A percentile compares a stretch with the other conserved stretches of the same genome.
phyloP scores from a whole-genome alignment of 2,329 filamentous ascomycete genomes.

The Xylariaceae sp. region DNA sequence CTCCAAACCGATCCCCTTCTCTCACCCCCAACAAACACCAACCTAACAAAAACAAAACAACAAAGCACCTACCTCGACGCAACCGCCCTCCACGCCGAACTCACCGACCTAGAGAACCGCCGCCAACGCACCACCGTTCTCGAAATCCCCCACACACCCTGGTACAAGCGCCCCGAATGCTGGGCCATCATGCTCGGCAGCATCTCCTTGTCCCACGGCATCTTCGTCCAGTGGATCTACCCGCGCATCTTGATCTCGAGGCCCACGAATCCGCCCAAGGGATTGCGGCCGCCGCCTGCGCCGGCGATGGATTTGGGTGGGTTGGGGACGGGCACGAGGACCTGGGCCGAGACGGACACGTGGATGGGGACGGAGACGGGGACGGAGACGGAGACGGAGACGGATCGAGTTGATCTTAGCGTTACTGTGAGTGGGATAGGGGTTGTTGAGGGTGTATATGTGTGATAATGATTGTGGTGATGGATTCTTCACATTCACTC shows the following conservation, averaged over 20 bases:
- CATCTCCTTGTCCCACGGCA: not conserved
- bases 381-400: too few relatives aligned
- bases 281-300: not conserved
- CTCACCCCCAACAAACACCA: not conserved
- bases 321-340: too few relatives aligned
- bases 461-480: too few relatives aligned
- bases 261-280: not conserved
- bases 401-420: too few relatives aligned
- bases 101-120: conserved; percentile 1
- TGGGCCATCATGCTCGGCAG: conserved; percentile 11
- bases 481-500: too few relatives aligned
- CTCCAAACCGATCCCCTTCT: too few relatives aligned
- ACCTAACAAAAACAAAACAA: not conserved
- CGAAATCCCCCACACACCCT: not conserved
- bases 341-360: too few relatives aligned
- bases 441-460: too few relatives aligned
- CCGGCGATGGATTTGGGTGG: not conserved
- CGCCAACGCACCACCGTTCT: not conserved
- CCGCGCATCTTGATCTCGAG: not conserved
- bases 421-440: too few relatives aligned
- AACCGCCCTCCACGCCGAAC: conserved; percentile 11
- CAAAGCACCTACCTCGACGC: conserved; percentile 12
- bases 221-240: conserved; percentile 12
- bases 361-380: too few relatives aligned
- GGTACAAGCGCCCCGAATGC: conserved; percentile 7